Evolutionary conservation across 176 grass and related monocot species (phyloP).

Genomic region (Olyra latifolia): DNA sequence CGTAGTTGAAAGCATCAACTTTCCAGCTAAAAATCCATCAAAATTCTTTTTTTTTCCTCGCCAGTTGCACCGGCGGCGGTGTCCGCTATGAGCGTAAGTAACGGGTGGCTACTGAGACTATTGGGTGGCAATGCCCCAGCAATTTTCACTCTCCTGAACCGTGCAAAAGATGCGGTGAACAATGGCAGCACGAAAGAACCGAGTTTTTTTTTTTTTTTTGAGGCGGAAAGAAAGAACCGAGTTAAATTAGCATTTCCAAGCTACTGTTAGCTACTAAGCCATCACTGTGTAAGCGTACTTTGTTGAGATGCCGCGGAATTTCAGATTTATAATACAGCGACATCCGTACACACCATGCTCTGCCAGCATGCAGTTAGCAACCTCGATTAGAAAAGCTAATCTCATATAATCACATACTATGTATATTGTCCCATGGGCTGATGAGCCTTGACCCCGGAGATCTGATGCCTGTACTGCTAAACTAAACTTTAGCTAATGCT

Average conservation of each 20-base stretch:
- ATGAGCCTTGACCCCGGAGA: not conserved
- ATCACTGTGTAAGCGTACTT: not conserved
- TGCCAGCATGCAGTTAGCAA: slow-evolving; percentile 12
- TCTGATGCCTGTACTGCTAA: slow-evolving; percentile 10
- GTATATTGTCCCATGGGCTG: not conserved
- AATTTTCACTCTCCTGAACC: no score
- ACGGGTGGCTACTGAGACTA: no score
- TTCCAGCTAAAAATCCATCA: not conserved
- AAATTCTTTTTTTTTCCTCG: not conserved
- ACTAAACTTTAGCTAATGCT: slow-evolving; percentile 17
- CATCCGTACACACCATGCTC: slow-evolving; percentile 20
- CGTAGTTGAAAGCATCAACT: not conserved
- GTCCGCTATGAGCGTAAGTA: not conserved
- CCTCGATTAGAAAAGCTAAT: slow-evolving; percentile 13
- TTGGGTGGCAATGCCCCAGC: not conserved
- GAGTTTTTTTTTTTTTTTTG: no score
- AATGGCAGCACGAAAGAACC: not conserved
- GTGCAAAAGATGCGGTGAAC: no score
- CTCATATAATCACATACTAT: slow-evolving; percentile 22
- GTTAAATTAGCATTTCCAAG: not conserved
- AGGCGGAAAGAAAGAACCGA: not conserved
- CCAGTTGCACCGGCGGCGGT: not conserved
- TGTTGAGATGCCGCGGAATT: not conserved
- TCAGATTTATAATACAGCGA: slow-evolving; percentile 5
- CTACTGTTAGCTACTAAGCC: not conserved